phyloP scores from a whole-genome alignment of 345 rosid species.

The Cardamine chenopodiifolia region DNA sequence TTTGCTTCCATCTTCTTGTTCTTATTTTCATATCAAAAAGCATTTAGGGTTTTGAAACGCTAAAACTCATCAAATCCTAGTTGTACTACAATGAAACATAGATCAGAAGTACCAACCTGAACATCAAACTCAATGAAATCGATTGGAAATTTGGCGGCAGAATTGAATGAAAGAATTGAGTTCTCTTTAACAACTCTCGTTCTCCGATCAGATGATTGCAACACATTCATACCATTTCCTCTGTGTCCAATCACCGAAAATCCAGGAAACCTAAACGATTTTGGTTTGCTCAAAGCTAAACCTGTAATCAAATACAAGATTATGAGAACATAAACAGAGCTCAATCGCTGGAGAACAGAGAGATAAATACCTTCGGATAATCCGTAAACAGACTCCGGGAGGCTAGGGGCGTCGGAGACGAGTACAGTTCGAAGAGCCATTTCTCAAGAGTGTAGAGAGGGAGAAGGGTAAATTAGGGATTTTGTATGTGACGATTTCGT shows the following conservation, averaged over 20 bases:
- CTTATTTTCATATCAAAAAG: slow-evolving; percentile 17
- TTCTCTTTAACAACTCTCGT: slow-evolving; percentile 76
- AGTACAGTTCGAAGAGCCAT: slow-evolving; percentile 89
- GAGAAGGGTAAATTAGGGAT: slow-evolving; percentile 17
- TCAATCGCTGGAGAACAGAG: slow-evolving; percentile 8
- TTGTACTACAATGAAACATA: not conserved
- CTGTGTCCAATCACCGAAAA: slow-evolving; percentile 85
- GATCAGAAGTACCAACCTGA: slow-evolving; percentile 60
- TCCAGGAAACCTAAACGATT: slow-evolving; percentile 53
- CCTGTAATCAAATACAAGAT: not conserved
- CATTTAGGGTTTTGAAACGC: not conserved
- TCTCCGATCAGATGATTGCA: slow-evolving; percentile 66
- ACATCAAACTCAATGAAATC: slow-evolving; percentile 97
- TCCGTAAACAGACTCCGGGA: slow-evolving; percentile 53
- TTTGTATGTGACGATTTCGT: slow-evolving; percentile 8
- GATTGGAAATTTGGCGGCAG: slow-evolving; percentile 69
- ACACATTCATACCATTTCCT: slow-evolving; percentile 86
- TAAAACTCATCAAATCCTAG: not conserved
- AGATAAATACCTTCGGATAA: slow-evolving; percentile 37
- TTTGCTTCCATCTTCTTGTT: slow-evolving; percentile 34
- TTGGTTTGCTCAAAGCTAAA: slow-evolving; percentile 46
- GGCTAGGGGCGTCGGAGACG: slow-evolving; percentile 77
- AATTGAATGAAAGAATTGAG: slow-evolving; percentile 72
- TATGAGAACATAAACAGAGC: not conserved
- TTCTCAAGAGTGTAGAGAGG: slow-evolving; percentile 18